phyloP scores from a whole-genome alignment of 139 green algal species.

The Mesotaenium endlicherianum region DNA sequence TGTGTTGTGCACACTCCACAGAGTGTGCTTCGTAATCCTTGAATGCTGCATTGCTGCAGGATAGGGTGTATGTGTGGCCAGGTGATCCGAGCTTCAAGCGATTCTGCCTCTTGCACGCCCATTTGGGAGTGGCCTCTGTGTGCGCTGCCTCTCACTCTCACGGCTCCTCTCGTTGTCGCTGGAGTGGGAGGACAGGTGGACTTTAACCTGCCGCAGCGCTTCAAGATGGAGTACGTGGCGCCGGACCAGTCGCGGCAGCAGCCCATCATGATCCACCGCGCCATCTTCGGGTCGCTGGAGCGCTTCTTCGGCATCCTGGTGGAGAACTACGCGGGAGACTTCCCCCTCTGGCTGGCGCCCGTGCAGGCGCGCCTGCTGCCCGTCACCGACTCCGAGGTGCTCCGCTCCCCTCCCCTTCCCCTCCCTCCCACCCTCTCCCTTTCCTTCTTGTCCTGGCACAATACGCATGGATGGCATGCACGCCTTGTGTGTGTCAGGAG shows the following conservation, averaged over 20 bases:
- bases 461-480: not conserved
- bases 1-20: too few species aligned
- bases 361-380: slow-evolving; percentile 81
- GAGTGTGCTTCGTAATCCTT: too few species aligned
- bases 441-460: not conserved
- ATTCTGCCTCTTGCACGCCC: too few species aligned
- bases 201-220: slow-evolving; percentile 96
- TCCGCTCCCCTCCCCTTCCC: not conserved
- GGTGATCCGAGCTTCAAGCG: too few species aligned
- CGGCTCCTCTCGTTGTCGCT: too few species aligned
- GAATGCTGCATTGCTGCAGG: too few species aligned
- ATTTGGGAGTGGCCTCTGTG: too few species aligned
- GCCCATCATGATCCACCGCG: slow-evolving; percentile 98
- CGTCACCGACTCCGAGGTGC: slow-evolving; percentile 69
- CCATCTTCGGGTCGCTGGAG: slow-evolving; percentile 88
- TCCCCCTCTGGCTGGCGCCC: slow-evolving; percentile 90
- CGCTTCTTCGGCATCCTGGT: slow-evolving; percentile 97
- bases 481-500: not conserved
- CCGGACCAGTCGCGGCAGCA: slow-evolving; percentile 63
- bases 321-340: slow-evolving; percentile 92
- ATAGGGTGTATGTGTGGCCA: too few species aligned
- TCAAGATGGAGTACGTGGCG: slow-evolving; percentile 87
- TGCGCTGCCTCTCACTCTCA: too few species aligned
- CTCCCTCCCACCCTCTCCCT: not conserved
- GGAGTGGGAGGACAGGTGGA: slow-evolving; percentile 85